A percentile compares a stretch with the other conserved stretches of the same genome.
Evolutionary conservation across 768 basidiomycete species (phyloP).

Genomic region (Clitopilus hobsonii): DNA sequence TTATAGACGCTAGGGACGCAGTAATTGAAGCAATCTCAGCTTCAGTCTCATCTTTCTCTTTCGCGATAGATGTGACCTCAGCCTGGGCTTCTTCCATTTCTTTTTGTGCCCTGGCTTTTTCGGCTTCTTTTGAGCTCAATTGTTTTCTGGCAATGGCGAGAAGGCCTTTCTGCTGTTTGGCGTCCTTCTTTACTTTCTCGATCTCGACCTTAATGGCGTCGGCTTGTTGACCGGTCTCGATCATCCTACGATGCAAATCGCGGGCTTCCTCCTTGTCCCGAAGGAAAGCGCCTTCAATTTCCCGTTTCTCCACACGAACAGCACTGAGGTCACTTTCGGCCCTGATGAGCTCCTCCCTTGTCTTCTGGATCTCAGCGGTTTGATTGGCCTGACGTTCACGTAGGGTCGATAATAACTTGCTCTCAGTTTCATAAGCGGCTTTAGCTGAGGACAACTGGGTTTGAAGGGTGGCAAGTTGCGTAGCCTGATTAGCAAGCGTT

Average conservation of each 20-base stretch:
- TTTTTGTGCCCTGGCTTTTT: slow-evolving; percentile 62
- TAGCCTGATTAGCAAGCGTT: slow-evolving; percentile 60
- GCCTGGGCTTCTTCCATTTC: slow-evolving; percentile 65
- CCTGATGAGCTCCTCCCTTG: slow-evolving; percentile 74
- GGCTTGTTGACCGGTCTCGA: slow-evolving; percentile 71
- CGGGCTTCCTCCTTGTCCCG: slow-evolving; percentile 94
- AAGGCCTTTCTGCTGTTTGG: slow-evolving; percentile 93
- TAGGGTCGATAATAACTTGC: slow-evolving; percentile 57
- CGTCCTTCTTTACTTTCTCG: slow-evolving; percentile 90
- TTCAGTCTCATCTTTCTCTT: slow-evolving; percentile 56
- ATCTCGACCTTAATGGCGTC: slow-evolving; percentile 65
- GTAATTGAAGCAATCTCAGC: slow-evolving; percentile 35
- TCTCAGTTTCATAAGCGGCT: slow-evolving; percentile 83
- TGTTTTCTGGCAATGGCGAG: slow-evolving; percentile 95
- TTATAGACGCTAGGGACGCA: slow-evolving; percentile 17
- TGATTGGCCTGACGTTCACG: slow-evolving; percentile 68
- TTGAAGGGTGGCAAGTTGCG: slow-evolving; percentile 76
- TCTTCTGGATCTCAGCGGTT: slow-evolving; percentile 63
- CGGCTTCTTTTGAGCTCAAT: slow-evolving; percentile 76
- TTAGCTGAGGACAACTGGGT: slow-evolving; percentile 81
- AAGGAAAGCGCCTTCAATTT: slow-evolving; percentile 81
- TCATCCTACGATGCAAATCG: slow-evolving; percentile 79
- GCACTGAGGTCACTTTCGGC: slow-evolving; percentile 93
- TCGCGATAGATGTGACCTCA: slow-evolving; percentile 45
- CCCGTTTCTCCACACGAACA: slow-evolving; percentile 82